phyloP scores from a whole-genome alignment of 2,329 filamentous ascomycete genomes.

The Colletotrichum truncatum region DNA sequence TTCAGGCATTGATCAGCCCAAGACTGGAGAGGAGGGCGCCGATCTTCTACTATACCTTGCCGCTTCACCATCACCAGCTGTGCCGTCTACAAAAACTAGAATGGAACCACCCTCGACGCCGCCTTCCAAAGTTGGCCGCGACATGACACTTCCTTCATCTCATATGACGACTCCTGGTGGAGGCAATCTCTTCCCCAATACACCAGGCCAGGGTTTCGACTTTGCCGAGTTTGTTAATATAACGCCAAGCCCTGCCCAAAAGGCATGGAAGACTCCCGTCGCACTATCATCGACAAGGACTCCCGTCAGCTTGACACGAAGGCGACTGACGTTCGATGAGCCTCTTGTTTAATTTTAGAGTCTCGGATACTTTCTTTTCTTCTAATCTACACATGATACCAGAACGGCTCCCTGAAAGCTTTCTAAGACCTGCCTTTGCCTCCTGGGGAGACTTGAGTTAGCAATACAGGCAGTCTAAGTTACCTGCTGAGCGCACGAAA shows the following conservation, averaged over 20 bases:
- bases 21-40: slow-evolving; percentile 80
- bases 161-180: slow-evolving; percentile 90
- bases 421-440: too few relatives aligned
- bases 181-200: slow-evolving; percentile 75
- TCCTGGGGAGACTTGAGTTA: too few relatives aligned
- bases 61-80: slow-evolving; percentile 88
- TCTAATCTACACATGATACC: slow-evolving; percentile 7
- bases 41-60: slow-evolving; percentile 86
- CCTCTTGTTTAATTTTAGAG: slow-evolving; percentile 57
- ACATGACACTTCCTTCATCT: slow-evolving; percentile 78
- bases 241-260: slow-evolving; percentile 93
- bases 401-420: too few relatives aligned
- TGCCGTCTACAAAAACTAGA: slow-evolving; percentile 58
- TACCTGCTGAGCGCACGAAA: too few relatives aligned
- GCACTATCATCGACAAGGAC: slow-evolving; percentile 61
- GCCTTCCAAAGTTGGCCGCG: slow-evolving; percentile 69
- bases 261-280: slow-evolving; percentile 83
- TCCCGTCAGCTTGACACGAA: slow-evolving; percentile 73
- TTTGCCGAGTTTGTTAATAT: slow-evolving; percentile 98
- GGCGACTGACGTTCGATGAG: slow-evolving; percentile 84
- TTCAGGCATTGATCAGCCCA: slow-evolving; percentile 56
- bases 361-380: background rate
- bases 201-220: slow-evolving; percentile 86
- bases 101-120: slow-evolving; percentile 82
- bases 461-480: too few relatives aligned